Conservation (phyloP, 1,139 yeast species). For the Entelexis sorbosivorans region DNA sequence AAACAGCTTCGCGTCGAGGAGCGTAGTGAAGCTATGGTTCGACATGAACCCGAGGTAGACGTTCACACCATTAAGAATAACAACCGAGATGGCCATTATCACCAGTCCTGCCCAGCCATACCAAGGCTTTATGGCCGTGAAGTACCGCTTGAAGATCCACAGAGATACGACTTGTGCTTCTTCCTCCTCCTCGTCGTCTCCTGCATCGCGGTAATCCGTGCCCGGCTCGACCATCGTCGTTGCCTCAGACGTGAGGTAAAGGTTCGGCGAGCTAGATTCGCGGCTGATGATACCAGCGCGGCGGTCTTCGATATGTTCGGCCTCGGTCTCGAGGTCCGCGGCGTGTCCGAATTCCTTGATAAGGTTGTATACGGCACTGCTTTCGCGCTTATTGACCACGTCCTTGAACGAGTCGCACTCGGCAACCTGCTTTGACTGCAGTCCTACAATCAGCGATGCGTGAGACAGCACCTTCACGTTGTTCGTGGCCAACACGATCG, state of each 20-base stretch:
- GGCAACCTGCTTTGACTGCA: conserved; percentile 37
- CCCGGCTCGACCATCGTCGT: neutral
- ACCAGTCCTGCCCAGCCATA: conserved; percentile 6
- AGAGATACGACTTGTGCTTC: conserved; percentile 21
- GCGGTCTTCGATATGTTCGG: conserved; percentile 20
- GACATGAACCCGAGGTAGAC: conserved; percentile 23
- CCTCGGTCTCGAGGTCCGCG: conserved; percentile 21
- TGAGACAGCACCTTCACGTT: conserved; percentile 60
- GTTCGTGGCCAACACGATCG: conserved; percentile 71
- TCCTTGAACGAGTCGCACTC: conserved; percentile 27
- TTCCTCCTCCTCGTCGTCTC: conserved; percentile 39
- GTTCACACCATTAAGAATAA: conserved; percentile 17
- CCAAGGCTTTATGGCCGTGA: conserved; percentile 14
- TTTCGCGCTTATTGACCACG: conserved; percentile 22
- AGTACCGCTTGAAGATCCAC: conserved; percentile 22
- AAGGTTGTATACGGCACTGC: conserved; percentile 26
- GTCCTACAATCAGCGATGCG: conserved; percentile 49
- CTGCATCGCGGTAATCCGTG: conserved; percentile 6
- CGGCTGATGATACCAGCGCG: conserved; percentile 9
- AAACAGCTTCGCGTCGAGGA: conserved; percentile 53
- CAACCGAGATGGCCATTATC: conserved; percentile 18
- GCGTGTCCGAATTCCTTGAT: conserved; percentile 32
- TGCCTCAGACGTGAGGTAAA: neutral
- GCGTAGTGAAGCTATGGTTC: conserved; percentile 37
- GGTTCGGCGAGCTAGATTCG: conserved; percentile 2